phyloP scores from a whole-genome alignment of 345 rosid genomes.

The Citrus maxima region DNA sequence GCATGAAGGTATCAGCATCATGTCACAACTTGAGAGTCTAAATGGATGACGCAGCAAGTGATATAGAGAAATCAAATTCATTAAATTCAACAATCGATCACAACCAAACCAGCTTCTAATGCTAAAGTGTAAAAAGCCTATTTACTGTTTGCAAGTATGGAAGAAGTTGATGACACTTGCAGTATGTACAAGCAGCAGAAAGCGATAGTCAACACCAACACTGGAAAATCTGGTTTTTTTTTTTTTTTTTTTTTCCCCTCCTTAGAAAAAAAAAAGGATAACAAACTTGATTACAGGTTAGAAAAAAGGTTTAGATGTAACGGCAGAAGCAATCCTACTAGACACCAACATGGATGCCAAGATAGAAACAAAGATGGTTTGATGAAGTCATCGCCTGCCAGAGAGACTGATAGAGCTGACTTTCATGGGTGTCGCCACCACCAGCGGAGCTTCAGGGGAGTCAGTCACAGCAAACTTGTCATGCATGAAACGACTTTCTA shows the following conservation, averaged over 20 bases:
- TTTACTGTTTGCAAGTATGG: neutral
- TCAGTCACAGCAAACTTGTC: slow-evolving; percentile 64
- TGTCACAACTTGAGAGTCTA: neutral
- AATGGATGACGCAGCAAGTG: neutral
- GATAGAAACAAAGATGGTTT: slow-evolving; percentile 3
- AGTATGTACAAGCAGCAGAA: neutral
- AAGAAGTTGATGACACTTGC: neutral
- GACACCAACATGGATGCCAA: neutral
- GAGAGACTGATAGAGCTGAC: slow-evolving; percentile 95
- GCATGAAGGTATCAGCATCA: too few relatives aligned
- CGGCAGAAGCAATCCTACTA: slow-evolving; percentile 14
- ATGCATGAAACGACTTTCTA: slow-evolving; percentile 95
- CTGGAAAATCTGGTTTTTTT: neutral
- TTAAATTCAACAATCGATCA: neutral
- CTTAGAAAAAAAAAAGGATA: neutral
- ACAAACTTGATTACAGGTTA: neutral
- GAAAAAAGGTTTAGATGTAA: neutral
- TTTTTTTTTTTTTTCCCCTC: too few relatives aligned
- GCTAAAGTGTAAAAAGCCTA: neutral
- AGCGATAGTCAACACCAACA: neutral
- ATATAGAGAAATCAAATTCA: neutral
- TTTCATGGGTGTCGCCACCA: slow-evolving; percentile 92
- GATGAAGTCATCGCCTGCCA: slow-evolving; percentile 39
- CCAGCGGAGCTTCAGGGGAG: slow-evolving; percentile 94
- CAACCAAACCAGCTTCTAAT: neutral